Percentiles rank a stretch among this genome's conserved stretches.
Conservation (phyloP, 345 rosid species). For the Leavenworthia alabamica region DNA sequence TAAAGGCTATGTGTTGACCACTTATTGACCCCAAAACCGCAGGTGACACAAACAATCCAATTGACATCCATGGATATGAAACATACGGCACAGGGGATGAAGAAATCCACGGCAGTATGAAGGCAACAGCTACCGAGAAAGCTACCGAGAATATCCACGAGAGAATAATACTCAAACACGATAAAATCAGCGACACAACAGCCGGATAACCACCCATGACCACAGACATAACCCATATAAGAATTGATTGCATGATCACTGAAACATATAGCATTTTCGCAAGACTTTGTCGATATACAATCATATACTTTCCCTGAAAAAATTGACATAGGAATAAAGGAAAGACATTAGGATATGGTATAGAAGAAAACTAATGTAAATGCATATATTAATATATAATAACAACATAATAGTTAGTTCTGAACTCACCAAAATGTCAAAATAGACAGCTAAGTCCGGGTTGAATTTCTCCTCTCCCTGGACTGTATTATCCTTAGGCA, state of each 20-base stretch:
- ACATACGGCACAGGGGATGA: slow-evolving; percentile 75
- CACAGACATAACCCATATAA: slow-evolving; percentile 75
- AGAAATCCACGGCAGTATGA: slow-evolving; percentile 60
- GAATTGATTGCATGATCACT: slow-evolving; percentile 71
- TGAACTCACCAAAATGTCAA: slow-evolving; percentile 71
- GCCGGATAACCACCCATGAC: slow-evolving; percentile 89
- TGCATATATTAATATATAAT: neutral
- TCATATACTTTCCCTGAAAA: slow-evolving; percentile 78
- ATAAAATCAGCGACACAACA: slow-evolving; percentile 50
- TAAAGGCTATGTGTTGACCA: slow-evolving; percentile 79
- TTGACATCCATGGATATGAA: slow-evolving; percentile 66
- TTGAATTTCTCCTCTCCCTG: slow-evolving; percentile 36
- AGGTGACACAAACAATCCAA: slow-evolving; percentile 90
- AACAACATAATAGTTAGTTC: slow-evolving; percentile 15
- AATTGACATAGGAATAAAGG: slow-evolving; percentile 19
- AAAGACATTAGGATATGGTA: slow-evolving; percentile 2
- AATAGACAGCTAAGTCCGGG: slow-evolving; percentile 48
- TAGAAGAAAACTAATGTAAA: neutral
- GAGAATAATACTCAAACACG: slow-evolving; percentile 61
- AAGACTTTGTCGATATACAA: slow-evolving; percentile 56
- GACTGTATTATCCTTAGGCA: slow-evolving; percentile 35
- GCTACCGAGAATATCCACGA: slow-evolving; percentile 65
- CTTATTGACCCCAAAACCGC: slow-evolving; percentile 77
- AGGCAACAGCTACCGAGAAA: slow-evolving; percentile 63
- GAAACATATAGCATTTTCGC: slow-evolving; percentile 73